phyloP scores from a whole-genome alignment of 75 land plant species.

The Selaginella tamariscina region DNA sequence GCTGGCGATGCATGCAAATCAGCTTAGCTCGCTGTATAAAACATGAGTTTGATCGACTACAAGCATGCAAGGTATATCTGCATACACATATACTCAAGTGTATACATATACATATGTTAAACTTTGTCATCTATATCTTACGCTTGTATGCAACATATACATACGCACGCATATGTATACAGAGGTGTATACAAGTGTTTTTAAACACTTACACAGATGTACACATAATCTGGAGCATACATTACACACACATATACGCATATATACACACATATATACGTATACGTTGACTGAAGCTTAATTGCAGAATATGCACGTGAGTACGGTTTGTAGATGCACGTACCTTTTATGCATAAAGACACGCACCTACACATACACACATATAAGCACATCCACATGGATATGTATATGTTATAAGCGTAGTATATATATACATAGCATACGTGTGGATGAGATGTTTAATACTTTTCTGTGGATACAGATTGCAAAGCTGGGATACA shows the following conservation, averaged over 20 bases:
- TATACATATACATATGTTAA: no score
- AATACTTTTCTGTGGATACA: constrained; percentile 6
- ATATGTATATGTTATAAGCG: neutral
- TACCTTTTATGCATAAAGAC: neutral
- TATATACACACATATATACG: neutral
- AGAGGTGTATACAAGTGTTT: no score
- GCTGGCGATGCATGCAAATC: no score
- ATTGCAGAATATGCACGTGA: constrained; percentile 16
- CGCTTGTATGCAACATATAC: no score
- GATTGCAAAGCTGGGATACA: no score
- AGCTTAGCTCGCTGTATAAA: constrained; percentile 14
- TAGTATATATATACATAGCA: constrained; percentile 8
- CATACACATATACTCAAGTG: no score
- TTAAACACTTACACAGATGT: no score
- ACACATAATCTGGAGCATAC: no score
- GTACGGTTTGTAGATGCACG: constrained; percentile 30
- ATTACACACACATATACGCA: no score
- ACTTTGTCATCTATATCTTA: neutral
- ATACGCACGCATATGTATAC: no score
- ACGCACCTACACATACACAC: no score
- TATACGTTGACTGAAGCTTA: neutral
- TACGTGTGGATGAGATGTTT: neutral
- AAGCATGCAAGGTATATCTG: neutral
- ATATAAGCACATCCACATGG: neutral
- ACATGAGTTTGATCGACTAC: no score